Conservation (phyloP, 2,329 filamentous ascomycete species). For the Scorias spongiosa region DNA sequence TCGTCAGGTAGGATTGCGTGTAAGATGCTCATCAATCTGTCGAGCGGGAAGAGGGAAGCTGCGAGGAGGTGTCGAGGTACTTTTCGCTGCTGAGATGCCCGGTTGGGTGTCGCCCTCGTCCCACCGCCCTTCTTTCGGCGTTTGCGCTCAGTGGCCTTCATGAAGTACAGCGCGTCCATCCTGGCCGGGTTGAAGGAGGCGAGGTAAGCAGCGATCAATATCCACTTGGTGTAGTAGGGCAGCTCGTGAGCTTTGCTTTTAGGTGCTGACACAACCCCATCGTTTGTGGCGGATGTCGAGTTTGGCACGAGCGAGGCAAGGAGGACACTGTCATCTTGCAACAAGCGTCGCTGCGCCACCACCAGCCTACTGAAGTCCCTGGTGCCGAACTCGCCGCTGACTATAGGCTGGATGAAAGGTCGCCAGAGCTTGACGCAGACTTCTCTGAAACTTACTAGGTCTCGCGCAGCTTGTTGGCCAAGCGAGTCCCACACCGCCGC, state of each 20-base stretch:
- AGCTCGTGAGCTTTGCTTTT: constrained; percentile 29
- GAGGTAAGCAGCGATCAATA: constrained; percentile 64
- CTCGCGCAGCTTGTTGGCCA: constrained; percentile 63
- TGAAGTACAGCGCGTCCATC: constrained; percentile 63
- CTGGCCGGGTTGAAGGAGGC: constrained; percentile 64
- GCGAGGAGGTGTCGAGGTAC: constrained; percentile 64
- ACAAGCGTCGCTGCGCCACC: constrained; percentile 51
- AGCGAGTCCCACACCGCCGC: constrained; percentile 78
- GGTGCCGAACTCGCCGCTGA: constrained; percentile 55
- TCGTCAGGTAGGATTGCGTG: constrained; percentile 43
- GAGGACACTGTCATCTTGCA: constrained; percentile 58
- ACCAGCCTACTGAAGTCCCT: constrained; percentile 77
- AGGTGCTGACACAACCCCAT: constrained; percentile 5
- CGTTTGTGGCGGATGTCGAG: not conserved
- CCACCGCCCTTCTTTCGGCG: constrained; percentile 35
- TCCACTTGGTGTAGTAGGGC: constrained; percentile 56
- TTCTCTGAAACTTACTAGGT: constrained; percentile 55
- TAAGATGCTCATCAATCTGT: constrained; percentile 66
- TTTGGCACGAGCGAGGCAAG: constrained; percentile 43
- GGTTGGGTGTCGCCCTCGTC: constrained; percentile 15
- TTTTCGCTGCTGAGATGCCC: constrained; percentile 41
- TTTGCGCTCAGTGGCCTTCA: constrained; percentile 45
- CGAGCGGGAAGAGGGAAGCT: constrained; percentile 60
- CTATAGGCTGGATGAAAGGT: constrained; percentile 64
- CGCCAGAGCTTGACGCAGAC: constrained; percentile 69